Base-by-base conservation (phyloP, 1,139 yeast genomes). In the Zygosaccharomyces sapae region DNA sequence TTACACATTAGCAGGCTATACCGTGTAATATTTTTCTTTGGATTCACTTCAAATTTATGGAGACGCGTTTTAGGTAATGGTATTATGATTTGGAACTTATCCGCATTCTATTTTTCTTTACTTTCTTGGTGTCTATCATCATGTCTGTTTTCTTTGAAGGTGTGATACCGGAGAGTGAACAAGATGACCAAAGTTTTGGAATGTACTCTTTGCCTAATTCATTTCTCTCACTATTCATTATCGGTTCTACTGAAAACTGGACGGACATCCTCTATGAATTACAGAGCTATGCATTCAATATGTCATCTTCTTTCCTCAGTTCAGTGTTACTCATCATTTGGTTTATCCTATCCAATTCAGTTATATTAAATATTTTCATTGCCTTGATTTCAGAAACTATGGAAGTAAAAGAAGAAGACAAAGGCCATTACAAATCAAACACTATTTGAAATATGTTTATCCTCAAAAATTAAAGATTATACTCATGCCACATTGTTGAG, bases 231-330 rank as follows among this genome's bases (percentile, higher is more conserved):
- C 71, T 90, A 50, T 90, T 87, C 60, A 82, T 81, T 22, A 79
- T 92, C 35, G 86, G 95, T 0, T 79, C 96, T 0, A 90, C 97
- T 0, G 98, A 92, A 62, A 87, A 89, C 65, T 92, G 97, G 97
- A 84, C 96, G 0, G 73, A 71, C 2, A 73, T 86, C 5, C 68
- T 90, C 55, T 85, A 81, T 55, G 61, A 68, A 1, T 61, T 82
- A 35, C 87, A 83, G 58, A 68, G 76, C 47, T 69, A 76, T 55
- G 75, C 86, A 0, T 66, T 69, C 1, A 76, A 76, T 38, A 67
- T 71, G 0, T 72, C 79, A 1, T 72, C 80, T 5, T 70, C 80
- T 19, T 70, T 81, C 9, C 73, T 81, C 58, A 77, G 85, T 22
- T 81, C 89, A 0, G 70, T 83, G 0, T 73, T 86, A 47, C 66